Evolutionary conservation across 1,284 basidiomycete genomes (phyloP).

Genomic region (Leccinum pachyderme): DNA sequence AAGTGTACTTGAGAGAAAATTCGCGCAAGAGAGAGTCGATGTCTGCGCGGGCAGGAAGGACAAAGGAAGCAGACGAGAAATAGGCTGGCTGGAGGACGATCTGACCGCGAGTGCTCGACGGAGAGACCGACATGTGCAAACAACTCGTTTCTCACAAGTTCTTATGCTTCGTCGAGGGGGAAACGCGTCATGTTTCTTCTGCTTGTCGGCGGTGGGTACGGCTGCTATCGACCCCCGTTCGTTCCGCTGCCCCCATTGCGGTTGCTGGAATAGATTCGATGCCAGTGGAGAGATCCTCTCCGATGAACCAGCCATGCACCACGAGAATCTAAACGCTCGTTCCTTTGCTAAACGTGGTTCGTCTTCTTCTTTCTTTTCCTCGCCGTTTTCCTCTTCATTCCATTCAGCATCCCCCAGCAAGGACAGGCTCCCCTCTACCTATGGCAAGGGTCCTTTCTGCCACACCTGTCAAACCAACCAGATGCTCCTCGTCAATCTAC

Average conservation of each 20-base stretch:
- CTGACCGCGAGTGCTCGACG: slow-evolving; percentile 52
- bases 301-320: slow-evolving; percentile 86
- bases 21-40: slow-evolving; percentile 47
- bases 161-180: slow-evolving; percentile 33
- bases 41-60: slow-evolving; percentile 64
- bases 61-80: slow-evolving; percentile 73
- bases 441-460: slow-evolving; percentile 70
- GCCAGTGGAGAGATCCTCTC: slow-evolving; percentile 71
- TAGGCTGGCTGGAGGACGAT: slow-evolving; percentile 66
- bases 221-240: slow-evolving; percentile 47
- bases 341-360: slow-evolving; percentile 78
- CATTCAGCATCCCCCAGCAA: slow-evolving; percentile 60
- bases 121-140: slow-evolving; percentile 31
- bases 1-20: slow-evolving; percentile 48
- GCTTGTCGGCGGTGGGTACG: slow-evolving; percentile 46
- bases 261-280: slow-evolving; percentile 72
- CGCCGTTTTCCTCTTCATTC: not conserved
- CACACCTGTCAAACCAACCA: slow-evolving; percentile 89
- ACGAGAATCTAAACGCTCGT: slow-evolving; percentile 63
- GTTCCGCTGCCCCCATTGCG: slow-evolving; percentile 67
- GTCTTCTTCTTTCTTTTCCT: slow-evolving; percentile 21
- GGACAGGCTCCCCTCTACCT: slow-evolving; percentile 60
- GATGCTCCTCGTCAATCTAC: slow-evolving; percentile 77
- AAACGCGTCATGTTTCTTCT: slow-evolving; percentile 63
- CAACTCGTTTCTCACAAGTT: not conserved